Percentiles rank a stretch among this genome's conserved stretches.
Conservation (phyloP, 2,329 filamentous ascomycete species). For the Aureobasidium subglaciale region DNA sequence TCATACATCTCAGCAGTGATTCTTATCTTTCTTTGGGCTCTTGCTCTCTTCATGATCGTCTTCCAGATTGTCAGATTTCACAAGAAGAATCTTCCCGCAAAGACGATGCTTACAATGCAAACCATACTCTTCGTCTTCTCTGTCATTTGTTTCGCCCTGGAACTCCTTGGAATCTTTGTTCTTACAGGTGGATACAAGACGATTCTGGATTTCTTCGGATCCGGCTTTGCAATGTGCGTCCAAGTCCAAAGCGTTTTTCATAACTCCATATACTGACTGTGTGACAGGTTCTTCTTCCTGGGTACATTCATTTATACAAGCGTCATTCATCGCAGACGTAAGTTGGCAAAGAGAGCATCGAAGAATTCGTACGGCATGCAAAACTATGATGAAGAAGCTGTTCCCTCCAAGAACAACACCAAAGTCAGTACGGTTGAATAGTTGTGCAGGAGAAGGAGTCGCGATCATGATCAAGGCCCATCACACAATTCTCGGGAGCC, state of each 20-base stretch:
- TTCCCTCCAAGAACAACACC: not conserved
- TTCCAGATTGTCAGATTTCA: not conserved
- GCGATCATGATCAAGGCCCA: too few relatives aligned
- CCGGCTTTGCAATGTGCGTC: not conserved
- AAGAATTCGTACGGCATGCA: not conserved
- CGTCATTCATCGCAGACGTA: not conserved
- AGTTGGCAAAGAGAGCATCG: not conserved
- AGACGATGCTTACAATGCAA: not conserved
- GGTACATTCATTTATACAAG: conserved; percentile 1
- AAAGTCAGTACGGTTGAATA: not conserved
- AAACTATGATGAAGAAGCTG: not conserved
- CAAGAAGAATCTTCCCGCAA: not conserved
- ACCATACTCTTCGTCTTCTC: not conserved
- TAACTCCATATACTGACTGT: not conserved
- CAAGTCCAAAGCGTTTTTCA: not conserved
- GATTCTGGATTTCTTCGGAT: not conserved
- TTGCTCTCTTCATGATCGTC: not conserved
- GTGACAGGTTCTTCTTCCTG: not conserved
- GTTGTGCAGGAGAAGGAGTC: not conserved
- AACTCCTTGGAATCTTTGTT: not conserved
- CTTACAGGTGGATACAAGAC: not conserved
- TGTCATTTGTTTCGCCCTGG: not conserved
- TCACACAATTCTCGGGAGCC: not conserved
- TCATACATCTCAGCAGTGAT: not conserved
- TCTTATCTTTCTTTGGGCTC: not conserved